These are phyloP conservation scores for Pinus albicaulis DNA, from an alignment of 75 land plant species.

Conservation along the genomic window DNA sequence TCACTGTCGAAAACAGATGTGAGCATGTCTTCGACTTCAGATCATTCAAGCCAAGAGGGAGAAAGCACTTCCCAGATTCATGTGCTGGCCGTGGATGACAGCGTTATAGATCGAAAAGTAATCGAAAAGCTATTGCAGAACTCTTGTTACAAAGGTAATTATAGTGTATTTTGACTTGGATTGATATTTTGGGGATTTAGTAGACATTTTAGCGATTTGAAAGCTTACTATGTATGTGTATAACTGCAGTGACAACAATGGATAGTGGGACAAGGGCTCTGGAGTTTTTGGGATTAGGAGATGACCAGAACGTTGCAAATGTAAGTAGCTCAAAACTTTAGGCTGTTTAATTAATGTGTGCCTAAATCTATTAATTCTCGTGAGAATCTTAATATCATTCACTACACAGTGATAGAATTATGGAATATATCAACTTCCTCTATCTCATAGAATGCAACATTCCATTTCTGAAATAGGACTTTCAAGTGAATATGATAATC, in stretches of 20 bases:
- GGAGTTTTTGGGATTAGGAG: conserved; percentile 59
- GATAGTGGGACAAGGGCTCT: conserved; percentile 73
- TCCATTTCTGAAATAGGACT: background rate
- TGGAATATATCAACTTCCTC: too few relatives aligned
- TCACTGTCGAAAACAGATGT: too few relatives aligned
- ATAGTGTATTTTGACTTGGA: background rate
- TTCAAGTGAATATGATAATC: conserved; percentile 55
- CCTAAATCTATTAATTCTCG: too few relatives aligned
- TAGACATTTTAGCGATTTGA: too few relatives aligned
- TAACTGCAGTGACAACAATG: conserved; percentile 65
- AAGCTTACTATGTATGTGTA: background rate
- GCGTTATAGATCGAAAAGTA: conserved; percentile 55
- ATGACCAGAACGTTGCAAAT: background rate
- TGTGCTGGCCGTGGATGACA: conserved; percentile 77
- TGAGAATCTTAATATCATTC: too few relatives aligned
- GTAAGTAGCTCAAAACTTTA: too few relatives aligned
- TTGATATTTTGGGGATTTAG: too few relatives aligned
- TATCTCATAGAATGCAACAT: too few relatives aligned
- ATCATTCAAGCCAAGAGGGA: too few relatives aligned
- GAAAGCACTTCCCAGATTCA: conserved; percentile 17
- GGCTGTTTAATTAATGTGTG: too few relatives aligned
- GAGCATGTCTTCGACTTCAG: too few relatives aligned
- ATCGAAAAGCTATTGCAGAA: conserved; percentile 61
- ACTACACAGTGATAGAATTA: too few relatives aligned
- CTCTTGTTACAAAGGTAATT: conserved; percentile 55